These are phyloP conservation scores for Citrus unshiu DNA, from an alignment of 345 rosid species.

Conservation along the genomic window DNA sequence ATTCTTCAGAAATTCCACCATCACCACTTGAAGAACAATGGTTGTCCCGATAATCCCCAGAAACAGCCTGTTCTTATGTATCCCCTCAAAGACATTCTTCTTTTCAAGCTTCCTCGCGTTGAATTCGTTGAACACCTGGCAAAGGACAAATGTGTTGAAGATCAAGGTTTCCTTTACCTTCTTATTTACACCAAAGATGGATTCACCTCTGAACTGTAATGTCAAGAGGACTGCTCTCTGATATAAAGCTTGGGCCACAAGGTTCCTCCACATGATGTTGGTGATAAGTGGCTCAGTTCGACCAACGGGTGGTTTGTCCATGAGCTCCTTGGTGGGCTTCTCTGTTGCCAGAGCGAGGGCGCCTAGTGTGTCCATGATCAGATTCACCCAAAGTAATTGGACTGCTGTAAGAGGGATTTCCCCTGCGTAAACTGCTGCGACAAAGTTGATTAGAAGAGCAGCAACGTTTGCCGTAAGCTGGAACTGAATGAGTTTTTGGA, in stretches of 20 bases:
- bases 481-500: conserved; percentile 76
- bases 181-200: conserved; percentile 45
- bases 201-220: conserved; percentile 60
- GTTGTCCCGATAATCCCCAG: conserved; percentile 51
- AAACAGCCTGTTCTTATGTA: conserved; percentile 65
- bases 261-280: conserved; percentile 76
- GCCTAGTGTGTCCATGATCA: conserved; percentile 79
- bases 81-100: conserved; percentile 64
- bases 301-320: conserved; percentile 59
- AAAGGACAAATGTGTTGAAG: conserved; percentile 65
- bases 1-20: conserved; percentile 69
- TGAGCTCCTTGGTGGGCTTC: conserved; percentile 57
- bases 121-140: conserved; percentile 86
- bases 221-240: conserved; percentile 60
- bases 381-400: conserved; percentile 70
- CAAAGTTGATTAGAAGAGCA: conserved; percentile 62
- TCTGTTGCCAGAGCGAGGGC: conserved; percentile 74
- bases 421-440: conserved; percentile 70
- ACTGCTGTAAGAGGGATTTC: conserved; percentile 66
- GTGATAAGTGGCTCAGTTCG: conserved; percentile 61
- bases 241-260: conserved; percentile 61
- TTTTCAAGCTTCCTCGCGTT: conserved; percentile 72
- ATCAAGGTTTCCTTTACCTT: conserved; percentile 60
- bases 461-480: conserved; percentile 72
- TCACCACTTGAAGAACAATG: conserved; percentile 54